These are phyloP conservation scores for Ganoderma boninense DNA, from an alignment of 1,284 basidiomycete genomes.

Conservation along the genomic window DNA sequence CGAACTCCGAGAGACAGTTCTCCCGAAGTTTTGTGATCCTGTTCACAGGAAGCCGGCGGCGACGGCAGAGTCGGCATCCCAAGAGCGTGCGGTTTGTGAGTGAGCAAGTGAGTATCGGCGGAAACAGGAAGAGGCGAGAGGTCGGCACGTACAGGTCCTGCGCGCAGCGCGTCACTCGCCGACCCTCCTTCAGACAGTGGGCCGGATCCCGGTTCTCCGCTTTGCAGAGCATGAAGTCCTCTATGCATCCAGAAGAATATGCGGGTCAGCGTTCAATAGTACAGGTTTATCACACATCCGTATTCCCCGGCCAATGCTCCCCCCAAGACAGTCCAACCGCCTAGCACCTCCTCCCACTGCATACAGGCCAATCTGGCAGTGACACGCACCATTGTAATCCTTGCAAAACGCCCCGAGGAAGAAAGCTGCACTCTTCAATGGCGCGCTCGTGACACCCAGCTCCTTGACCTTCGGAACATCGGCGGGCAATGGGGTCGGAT, in stretches of 20 bases:
- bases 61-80: background rate
- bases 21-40: constrained; percentile 95
- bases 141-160: constrained; percentile 83
- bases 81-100: background rate
- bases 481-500: constrained; percentile 79
- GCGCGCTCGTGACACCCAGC: constrained; percentile 91
- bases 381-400: constrained; percentile 87
- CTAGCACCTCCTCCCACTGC: background rate
- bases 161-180: constrained; percentile 96
- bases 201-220: constrained; percentile 88
- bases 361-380: background rate
- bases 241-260: constrained; percentile 50
- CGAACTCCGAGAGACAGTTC: constrained; percentile 90
- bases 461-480: constrained; percentile 88
- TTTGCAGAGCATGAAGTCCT: constrained; percentile 99
- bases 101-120: background rate
- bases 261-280: constrained; percentile 14
- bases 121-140: background rate
- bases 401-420: constrained; percentile 97
- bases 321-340: background rate
- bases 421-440: constrained; percentile 96
- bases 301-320: background rate
- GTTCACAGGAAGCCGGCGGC: background rate
- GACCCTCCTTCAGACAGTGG: constrained; percentile 96
- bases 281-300: background rate